These are phyloP conservation scores for Seminavis robusta DNA, from an alignment of 108 stramenopile genomes.

Conservation along the genomic window DNA sequence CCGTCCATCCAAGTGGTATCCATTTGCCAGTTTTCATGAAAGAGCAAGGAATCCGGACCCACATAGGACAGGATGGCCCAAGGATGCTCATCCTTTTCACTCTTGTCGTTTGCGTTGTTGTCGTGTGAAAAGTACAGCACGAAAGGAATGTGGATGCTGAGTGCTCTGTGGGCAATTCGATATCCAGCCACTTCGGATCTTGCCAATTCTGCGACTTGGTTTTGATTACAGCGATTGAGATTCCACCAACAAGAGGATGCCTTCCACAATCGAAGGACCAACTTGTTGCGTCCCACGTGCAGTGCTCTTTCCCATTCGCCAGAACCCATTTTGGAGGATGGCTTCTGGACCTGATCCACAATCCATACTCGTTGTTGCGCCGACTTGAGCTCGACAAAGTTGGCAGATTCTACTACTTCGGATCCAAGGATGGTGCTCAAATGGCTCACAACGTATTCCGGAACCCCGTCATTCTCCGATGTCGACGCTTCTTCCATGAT, in stretches of 20 bases:
- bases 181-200: conserved; percentile 66
- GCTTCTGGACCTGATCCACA: not conserved
- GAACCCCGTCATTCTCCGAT: too few species aligned
- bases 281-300: conserved; percentile 11
- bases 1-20: conserved; percentile 27
- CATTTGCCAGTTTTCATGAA: not conserved
- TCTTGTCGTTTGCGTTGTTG: conserved; percentile 3
- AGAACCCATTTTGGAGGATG: not conserved
- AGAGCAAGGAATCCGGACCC: not conserved
- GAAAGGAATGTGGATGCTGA: conserved; percentile 24
- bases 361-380: conserved; percentile 39
- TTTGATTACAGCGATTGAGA: conserved; percentile 32
- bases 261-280: conserved; percentile 69
- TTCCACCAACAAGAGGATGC: conserved; percentile 82
- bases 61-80: conserved; percentile 61
- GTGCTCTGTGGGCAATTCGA: conserved; percentile 41
- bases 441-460: too few species aligned
- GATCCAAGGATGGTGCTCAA: too few species aligned
- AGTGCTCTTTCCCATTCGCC: conserved; percentile 1
- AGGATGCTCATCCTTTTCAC: conserved; percentile 2
- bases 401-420: too few species aligned
- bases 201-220: conserved; percentile 33
- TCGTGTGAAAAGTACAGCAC: conserved; percentile 43
- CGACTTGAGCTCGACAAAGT: too few species aligned
- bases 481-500: too few species aligned